Evolutionary conservation across 768 basidiomycete species (phyloP).

Genomic region (Russula dissimulans): DNA sequence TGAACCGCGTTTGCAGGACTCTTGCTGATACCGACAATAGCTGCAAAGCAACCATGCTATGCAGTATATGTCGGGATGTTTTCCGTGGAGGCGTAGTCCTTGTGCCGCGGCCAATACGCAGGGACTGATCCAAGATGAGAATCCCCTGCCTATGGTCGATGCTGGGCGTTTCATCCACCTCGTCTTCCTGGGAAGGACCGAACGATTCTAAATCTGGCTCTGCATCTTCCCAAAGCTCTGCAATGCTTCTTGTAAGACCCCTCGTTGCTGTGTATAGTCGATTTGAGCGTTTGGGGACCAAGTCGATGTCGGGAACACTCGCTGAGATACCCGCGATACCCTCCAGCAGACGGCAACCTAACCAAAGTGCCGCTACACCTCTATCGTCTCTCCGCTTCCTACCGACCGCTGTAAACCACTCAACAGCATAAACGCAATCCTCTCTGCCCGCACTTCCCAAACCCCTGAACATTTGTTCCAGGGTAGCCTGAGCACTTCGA

Average conservation of each 20-base stretch:
- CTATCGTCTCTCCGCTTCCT: constrained; percentile 34
- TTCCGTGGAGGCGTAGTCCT: constrained; percentile 23
- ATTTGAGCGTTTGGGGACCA: constrained; percentile 29
- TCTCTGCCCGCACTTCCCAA: constrained; percentile 65
- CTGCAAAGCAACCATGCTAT: constrained; percentile 62
- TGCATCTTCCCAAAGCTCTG: constrained; percentile 61
- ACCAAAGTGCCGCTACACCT: constrained; percentile 75
- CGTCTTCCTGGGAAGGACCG: constrained; percentile 22
- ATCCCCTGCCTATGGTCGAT: constrained; percentile 13
- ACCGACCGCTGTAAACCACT: constrained; percentile 66
- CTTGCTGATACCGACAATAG: constrained; percentile 60
- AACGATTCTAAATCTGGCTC: constrained; percentile 20
- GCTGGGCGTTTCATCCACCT: not conserved
- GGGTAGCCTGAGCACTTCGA: constrained; percentile 38
- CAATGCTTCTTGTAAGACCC: constrained; percentile 49
- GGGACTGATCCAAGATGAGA: constrained; percentile 15
- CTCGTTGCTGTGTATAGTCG: constrained; percentile 57
- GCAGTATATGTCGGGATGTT: constrained; percentile 52
- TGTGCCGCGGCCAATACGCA: constrained; percentile 36
- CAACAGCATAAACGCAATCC: constrained; percentile 62
- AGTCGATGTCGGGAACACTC: constrained; percentile 22
- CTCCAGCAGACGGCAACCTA: constrained; percentile 65
- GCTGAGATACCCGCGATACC: constrained; percentile 51
- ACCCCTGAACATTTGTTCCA: constrained; percentile 65
- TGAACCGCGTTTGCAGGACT: constrained; percentile 66